Evolutionary conservation across 257 asterid species (phyloP), one percentile per base, ranked within the genome.

Genomic region (Solanum microdontum): DNA sequence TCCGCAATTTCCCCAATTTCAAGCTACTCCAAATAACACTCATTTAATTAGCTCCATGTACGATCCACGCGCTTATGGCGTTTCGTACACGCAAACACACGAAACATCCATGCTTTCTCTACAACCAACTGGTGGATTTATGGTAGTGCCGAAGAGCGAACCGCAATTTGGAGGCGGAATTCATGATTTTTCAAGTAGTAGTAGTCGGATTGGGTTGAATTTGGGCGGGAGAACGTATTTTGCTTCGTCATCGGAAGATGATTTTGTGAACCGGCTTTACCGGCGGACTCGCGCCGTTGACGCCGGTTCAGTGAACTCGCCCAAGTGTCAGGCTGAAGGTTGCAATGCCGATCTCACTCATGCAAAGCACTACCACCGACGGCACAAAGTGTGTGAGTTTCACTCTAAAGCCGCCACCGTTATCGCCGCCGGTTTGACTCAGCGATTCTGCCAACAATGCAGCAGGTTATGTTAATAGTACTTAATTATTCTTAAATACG

Each of bases 381-480:
- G 99, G 68, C 99, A 97, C 90, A 97, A 96, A 93, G 99, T 97
- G 17, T 97, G 99, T 69, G 99, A 97, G 92, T 96, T 93, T 91
- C 99, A 97, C 93, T 95, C 98, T 17, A 97, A 97, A 86, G 95
- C 99, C 83, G 88, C 99, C 91, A 96, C 99, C 72, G 99, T 94
- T 89, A 91, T 94, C 87, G 96, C 98, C 82, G 95, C 95, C 93
- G 99, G 99, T 26, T 84, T 96, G 88, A 97, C 99, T 80, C 99
- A 96, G 93, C 96, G 99, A 1, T 97, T 97, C 94, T 97, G 99
- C 92, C 99, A 97, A 74, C 99, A 97, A 89, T 97, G 99, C 80
- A 97, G 99, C 99, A 96, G 99, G 99, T 96, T 86, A 79, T 86
- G 89, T 86, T 92, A 76, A 89, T 91, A 72, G 3, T 62, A n/a